Base-by-base conservation (phyloP, 148 eudicot genomes). In the Talinum fruticosum region DNA sequence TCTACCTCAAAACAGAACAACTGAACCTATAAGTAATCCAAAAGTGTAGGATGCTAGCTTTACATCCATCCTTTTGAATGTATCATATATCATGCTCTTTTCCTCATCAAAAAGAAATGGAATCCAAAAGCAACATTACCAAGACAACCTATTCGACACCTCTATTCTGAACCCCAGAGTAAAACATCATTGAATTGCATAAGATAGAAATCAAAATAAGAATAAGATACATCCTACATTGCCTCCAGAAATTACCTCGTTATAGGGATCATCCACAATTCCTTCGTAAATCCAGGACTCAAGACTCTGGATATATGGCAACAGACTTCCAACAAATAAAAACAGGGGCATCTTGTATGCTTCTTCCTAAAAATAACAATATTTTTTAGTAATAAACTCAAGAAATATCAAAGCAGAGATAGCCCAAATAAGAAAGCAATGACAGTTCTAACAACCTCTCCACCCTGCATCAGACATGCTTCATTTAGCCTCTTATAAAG, bases 221-320 rank as follows among this genome's bases (percentile, higher is more conserved):
- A 28, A 37, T 0, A 16, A 71, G 14, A 71, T 28, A 4, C 33
- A 15, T 71, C 7, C 29, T 19, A 59, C 35, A 10, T 34, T 28
- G n/a, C 37, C 38, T 36, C 16, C 8, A 38, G 28, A 82, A 80
- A 80, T 36, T 91, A 93, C 99, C 99, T 93, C 99, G 62, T 90
- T 87, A 84, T 88, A 93, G 26, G 99, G 99, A 85, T 96, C 99
- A 83, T 96, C 89, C 70, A 96, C 90, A 75, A 84, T 87, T 80
- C 99, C 99, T 78, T 96, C 97, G 87, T 85, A 91, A 84, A 93
- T 89, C 99, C 96, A 96, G 75, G 93, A 91, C 82, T 91, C 94
- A 80, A 93, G 89, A 75, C 82, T 83, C 85, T 93, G 89, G 59
- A 88, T 90, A 79, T 87, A 93, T 66, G 99, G 99, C 80, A 93